Evolutionary conservation across 768 basidiomycete genomes (phyloP), one percentile per base, ranked within the genome.

Genomic region (Botryobasidium botryosum): DNA sequence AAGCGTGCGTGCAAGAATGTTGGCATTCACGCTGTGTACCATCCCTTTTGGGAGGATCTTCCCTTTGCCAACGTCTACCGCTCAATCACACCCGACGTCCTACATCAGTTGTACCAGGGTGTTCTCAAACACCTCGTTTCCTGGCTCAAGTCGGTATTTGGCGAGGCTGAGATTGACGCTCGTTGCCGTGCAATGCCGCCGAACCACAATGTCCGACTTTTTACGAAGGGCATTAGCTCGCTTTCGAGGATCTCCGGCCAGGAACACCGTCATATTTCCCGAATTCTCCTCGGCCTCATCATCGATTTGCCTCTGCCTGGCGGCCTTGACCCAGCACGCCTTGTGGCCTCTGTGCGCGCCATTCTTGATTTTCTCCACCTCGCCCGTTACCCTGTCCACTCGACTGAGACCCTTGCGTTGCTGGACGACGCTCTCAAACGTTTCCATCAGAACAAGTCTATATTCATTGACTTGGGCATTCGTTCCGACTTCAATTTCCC

Each of bases 321-420:
- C n/a, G n/a, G n/a, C n/a, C n/a, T n/a, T 43, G 41, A 10, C 12
- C 18, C n/a, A 46, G 54, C 7, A 1, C 48, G 59, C 0, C 56
- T 57, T 8, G 35, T 58, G 5, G 28, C 33, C 5, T 57, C 59
- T n/a, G 45, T 50, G 1, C 54, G 59, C 1, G 61, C 55, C 0
- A 23, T 67, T 0, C 50, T 67, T 0, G 62, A 70, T 47, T 69
- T 68, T 46, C 40, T 65, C 5, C 66, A 62, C 46, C 46, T 62
- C 12, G 60, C 64, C 0, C 62, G 62, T 29, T 63, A 61, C 45
- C 55, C 57, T 0, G 6, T 53, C 2, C 66, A 68, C 43, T 53
- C 59, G 0, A 45, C 50, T 1, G 35, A 50, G n/a, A 62, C 61
- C 1, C 57, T 68, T 0, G 18, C 33, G 0, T 28, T 40, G 3